These are phyloP conservation scores for Platismatia glauca DNA, from an alignment of 495 filamentous ascomycete genomes.

Conservation along the genomic window DNA sequence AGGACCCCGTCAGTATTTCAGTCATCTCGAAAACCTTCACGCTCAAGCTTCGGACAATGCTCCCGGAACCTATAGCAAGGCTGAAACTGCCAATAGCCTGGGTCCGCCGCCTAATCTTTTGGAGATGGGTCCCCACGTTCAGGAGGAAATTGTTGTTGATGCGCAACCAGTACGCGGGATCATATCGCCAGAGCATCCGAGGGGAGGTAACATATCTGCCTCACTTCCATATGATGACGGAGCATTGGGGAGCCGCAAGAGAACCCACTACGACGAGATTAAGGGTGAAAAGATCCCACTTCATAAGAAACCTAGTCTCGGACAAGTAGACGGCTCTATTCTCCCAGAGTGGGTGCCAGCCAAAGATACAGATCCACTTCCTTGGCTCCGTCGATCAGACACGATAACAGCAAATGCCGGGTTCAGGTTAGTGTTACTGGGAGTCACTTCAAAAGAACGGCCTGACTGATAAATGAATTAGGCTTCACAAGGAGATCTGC, in stretches of 20 bases:
- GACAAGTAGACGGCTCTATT: slow-evolving; percentile 39
- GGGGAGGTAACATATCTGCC: not conserved
- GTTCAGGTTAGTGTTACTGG: slow-evolving; percentile 20
- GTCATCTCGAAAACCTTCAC: slow-evolving; percentile 21
- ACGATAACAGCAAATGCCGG: slow-evolving; percentile 25
- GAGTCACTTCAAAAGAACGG: not conserved
- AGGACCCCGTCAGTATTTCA: slow-evolving; percentile 25
- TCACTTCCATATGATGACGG: slow-evolving; percentile 21
- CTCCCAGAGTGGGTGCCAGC: slow-evolving; percentile 48
- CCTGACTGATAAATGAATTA: slow-evolving; percentile 18
- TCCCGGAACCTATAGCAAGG: slow-evolving; percentile 9
- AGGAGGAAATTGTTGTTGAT: not conserved
- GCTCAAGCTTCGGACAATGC: not conserved
- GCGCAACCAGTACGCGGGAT: not conserved
- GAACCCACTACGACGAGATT: slow-evolving; percentile 61
- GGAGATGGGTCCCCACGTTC: not conserved
- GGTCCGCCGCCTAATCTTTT: slow-evolving; percentile 20
- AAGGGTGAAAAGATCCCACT: slow-evolving; percentile 42
- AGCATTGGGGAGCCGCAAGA: slow-evolving; percentile 50
- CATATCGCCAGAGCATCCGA: not conserved
- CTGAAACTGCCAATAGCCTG: slow-evolving; percentile 9
- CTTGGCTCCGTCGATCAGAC: slow-evolving; percentile 45
- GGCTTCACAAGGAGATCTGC: slow-evolving; percentile 77
- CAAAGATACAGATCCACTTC: slow-evolving; percentile 40
- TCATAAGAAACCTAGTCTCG: slow-evolving; percentile 24